Evolutionary conservation across 2,329 filamentous ascomycete species (phyloP).

Genomic region (Tolypocladium capitatum): DNA sequence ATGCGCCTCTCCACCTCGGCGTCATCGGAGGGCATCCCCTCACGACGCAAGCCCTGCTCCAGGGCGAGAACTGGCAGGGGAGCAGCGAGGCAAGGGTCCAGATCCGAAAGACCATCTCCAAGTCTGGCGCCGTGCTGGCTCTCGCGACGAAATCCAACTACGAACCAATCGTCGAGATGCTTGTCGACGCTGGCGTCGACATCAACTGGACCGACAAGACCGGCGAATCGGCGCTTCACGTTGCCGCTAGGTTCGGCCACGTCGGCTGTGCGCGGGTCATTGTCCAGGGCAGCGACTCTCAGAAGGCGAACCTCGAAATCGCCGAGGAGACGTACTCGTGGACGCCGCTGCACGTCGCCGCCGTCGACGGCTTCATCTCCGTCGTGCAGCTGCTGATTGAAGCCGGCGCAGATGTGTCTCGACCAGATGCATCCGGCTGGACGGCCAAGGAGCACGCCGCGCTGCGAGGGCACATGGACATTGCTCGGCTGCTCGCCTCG

Average conservation of each 20-base stretch:
- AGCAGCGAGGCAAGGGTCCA: constrained; percentile 46
- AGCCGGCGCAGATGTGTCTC: constrained; percentile 63
- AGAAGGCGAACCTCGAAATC: constrained; percentile 65
- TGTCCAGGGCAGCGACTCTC: constrained; percentile 52
- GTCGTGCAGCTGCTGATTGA: constrained; percentile 67
- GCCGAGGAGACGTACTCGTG: constrained; percentile 77
- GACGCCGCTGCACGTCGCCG: constrained; percentile 90
- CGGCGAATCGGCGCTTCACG: constrained; percentile 82
- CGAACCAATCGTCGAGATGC: constrained; percentile 66
- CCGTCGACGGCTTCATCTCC: constrained; percentile 70
- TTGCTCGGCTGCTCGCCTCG: constrained; percentile 56
- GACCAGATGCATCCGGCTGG: constrained; percentile 80
- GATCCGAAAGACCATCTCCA: constrained; percentile 56
- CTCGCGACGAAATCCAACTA: constrained; percentile 84
- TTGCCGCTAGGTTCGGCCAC: constrained; percentile 82
- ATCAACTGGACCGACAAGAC: constrained; percentile 86
- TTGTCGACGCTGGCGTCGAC: constrained; percentile 82
- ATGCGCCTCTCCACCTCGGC: constrained; percentile 79
- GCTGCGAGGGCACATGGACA: constrained; percentile 72
- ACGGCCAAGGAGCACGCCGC: constrained; percentile 87
- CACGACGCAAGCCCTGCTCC: constrained; percentile 69
- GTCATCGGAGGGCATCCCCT: constrained; percentile 83
- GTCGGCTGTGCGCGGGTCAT: constrained; percentile 66
- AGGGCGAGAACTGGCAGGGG: constrained; percentile 66
- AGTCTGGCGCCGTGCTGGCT: constrained; percentile 77